phyloP scores from a whole-genome alignment of 768 basidiomycete species.

The Boletus reticulatus region DNA sequence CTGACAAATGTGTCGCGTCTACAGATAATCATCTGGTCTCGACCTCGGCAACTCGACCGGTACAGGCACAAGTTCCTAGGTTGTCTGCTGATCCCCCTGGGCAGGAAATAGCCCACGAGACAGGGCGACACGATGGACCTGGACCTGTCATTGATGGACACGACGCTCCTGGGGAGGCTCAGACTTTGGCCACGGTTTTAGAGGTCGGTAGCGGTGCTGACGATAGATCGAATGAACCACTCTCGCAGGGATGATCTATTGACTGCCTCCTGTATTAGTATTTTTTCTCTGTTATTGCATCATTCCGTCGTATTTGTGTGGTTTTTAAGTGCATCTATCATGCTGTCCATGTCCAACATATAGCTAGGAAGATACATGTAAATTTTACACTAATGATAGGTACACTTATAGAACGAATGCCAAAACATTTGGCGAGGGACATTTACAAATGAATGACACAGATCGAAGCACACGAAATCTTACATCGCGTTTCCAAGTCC shows the following conservation, averaged over 20 bases:
- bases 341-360: conserved; percentile 9
- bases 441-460: conserved; percentile 14
- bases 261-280: neutral
- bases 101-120: neutral
- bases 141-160: neutral
- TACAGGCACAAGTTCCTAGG: neutral
- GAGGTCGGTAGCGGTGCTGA: conserved; percentile 2
- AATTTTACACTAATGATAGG: conserved; percentile 29
- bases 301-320: conserved; percentile 1
- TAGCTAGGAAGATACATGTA: conserved; percentile 24
- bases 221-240: neutral
- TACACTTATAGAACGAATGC: conserved; percentile 6
- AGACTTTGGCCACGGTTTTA: neutral
- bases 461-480: conserved; percentile 13
- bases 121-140: neutral
- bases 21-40: conserved; percentile 42
- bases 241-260: neutral
- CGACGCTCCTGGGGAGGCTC: neutral
- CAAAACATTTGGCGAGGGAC: neutral
- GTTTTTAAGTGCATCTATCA: conserved; percentile 3
- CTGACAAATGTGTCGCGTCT: conserved; percentile 7
- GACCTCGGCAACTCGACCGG: neutral
- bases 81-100: neutral
- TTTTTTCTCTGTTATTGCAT: neutral
- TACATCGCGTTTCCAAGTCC: conserved; percentile 29